Evolutionary conservation across 1,284 basidiomycete genomes (phyloP), one percentile per base, ranked within the genome.

Genomic region (Termitomyces sp.): DNA sequence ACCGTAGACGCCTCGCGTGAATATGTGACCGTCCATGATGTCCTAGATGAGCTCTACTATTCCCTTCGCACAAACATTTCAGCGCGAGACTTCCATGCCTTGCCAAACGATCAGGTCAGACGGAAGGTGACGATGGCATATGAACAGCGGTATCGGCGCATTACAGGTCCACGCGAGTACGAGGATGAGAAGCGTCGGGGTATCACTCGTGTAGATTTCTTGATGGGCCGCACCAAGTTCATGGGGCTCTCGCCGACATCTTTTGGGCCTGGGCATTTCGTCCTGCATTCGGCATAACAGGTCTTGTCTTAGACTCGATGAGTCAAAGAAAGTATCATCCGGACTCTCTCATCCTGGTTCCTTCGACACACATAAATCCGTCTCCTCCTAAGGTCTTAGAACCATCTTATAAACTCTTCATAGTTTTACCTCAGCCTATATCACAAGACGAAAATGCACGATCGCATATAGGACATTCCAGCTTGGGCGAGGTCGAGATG

Each of bases 51-150:
- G 0, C 46, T 76, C 5, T 70, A 75, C 57, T 52, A 54, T 50
- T 66, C 64, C 51, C 65, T 76, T 24, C 67, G 72, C n/a, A 61
- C 54, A 9, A 72, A 73, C 10, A 68, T 78, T 2, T 64, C 66
- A 7, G 56, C 62, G 0, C 34, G 58, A 11, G 79, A 81, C 41
- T 81, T 70, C 58, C 58, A 69, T 30, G 52, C 58, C 0, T 60
- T 75, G 3, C 67, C 68, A 0, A 63, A 66, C n/a, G 56, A 61
- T 9, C 56, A 62, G 6, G 65, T 69, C 33, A 66, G 62, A 46
- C 65, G 68, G 11, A 56, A 64, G 8, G 73, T 77, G 2, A 70
- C 72, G 0, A 60, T 62, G 13, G 72, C 76, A 5, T 81, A 78
- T 53, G 73, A 77, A 56, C 54, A 57, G 4, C 69, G 79, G 1